Evolutionary conservation across 805 yeast species (phyloP).

Genomic region (Sporopachydermia lactativora): DNA sequence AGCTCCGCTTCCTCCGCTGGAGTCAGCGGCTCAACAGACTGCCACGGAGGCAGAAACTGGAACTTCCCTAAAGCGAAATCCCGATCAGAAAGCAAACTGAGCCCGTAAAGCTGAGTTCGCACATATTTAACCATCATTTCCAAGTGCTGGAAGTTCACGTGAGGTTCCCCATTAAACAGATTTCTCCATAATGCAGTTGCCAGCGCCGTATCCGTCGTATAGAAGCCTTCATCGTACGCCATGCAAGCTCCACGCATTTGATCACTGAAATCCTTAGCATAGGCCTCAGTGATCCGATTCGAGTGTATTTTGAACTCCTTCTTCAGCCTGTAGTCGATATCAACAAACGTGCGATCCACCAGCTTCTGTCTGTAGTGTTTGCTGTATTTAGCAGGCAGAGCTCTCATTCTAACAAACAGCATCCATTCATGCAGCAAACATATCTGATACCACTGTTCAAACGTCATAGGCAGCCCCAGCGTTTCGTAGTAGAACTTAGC

Average conservation of each 20-base stretch:
- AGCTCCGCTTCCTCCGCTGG: conserved; percentile 45
- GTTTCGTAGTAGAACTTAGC: conserved; percentile 82
- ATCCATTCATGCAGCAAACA: conserved; percentile 89
- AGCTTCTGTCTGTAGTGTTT: conserved; percentile 83
- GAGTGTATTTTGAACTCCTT: conserved; percentile 78
- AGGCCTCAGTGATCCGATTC: conserved; percentile 69
- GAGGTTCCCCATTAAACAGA: conserved; percentile 70
- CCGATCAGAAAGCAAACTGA: conserved; percentile 75
- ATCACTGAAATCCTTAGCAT: conserved; percentile 78
- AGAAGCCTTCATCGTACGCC: conserved; percentile 86
- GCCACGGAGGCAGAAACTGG: conserved; percentile 70
- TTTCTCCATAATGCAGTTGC: conserved; percentile 86
- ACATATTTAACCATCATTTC: conserved; percentile 86
- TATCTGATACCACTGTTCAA: conserved; percentile 94
- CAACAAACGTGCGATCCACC: conserved; percentile 78
- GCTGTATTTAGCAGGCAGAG: conserved; percentile 84
- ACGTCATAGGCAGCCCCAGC: conserved; percentile 68
- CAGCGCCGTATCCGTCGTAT: conserved; percentile 60
- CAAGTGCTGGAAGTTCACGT: conserved; percentile 67
- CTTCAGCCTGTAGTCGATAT: conserved; percentile 73
- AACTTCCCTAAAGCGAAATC: conserved; percentile 90
- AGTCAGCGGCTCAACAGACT: conserved; percentile 60
- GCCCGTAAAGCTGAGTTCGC: conserved; percentile 77
- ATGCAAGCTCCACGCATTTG: conserved; percentile 83
- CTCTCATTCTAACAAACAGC: conserved; percentile 87